phyloP scores from a whole-genome alignment of 768 basidiomycete genomes.

The Auricularia sp. region DNA sequence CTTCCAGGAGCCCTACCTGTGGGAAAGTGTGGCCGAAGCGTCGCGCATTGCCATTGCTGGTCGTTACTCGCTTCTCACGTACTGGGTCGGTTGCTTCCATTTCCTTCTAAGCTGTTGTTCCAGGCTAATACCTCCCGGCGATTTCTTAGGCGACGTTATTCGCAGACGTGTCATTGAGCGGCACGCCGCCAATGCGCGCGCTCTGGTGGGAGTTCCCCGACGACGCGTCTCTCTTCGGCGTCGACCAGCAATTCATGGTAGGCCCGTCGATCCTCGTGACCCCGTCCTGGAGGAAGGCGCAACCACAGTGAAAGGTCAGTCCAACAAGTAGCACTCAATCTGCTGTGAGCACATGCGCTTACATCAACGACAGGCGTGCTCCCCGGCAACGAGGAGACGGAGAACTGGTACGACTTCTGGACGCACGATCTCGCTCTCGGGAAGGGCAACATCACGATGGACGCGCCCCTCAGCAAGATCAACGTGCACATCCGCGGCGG shows the following conservation, averaged over 20 bases:
- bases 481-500: conserved; percentile 23
- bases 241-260: conserved; percentile 23
- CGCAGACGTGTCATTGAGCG: conserved; percentile 1
- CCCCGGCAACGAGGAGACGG: conserved; percentile 46
- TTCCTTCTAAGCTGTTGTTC: not conserved
- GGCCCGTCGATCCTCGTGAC: conserved; percentile 23
- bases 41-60: conserved; percentile 20
- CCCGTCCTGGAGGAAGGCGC: conserved; percentile 22
- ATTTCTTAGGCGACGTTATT: not conserved
- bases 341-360: too few relatives aligned
- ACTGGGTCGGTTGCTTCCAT: conserved; percentile 10
- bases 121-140: too few relatives aligned
- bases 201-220: conserved; percentile 23
- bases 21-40: conserved; percentile 25
- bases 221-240: conserved; percentile 12
- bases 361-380: conserved; percentile 38
- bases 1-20: conserved; percentile 21
- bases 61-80: conserved; percentile 22
- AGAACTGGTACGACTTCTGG: conserved; percentile 5
- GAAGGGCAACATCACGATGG: conserved; percentile 12
- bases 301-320: conserved; percentile 14
- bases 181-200: conserved; percentile 22
- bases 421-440: conserved; percentile 9
- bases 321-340: not conserved
- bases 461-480: conserved; percentile 20